Evolutionary conservation across 257 asterid genomes (phyloP).

Genomic region (Scutellaria minor): DNA sequence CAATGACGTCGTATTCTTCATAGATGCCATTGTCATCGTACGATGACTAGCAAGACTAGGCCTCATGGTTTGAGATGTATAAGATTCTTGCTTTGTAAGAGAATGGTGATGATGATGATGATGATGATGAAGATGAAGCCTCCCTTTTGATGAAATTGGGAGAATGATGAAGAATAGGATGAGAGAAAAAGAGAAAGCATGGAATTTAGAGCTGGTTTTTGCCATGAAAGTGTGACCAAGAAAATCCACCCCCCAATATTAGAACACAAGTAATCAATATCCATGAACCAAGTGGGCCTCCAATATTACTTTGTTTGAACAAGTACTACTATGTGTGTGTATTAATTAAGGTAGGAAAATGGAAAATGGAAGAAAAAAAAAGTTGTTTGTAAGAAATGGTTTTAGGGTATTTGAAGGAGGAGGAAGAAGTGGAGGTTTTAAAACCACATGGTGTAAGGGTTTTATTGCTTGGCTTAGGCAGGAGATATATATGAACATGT

Average conservation of each 20-base stretch:
- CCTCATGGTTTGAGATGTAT: constrained; percentile 31
- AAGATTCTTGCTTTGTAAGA: constrained; percentile 30
- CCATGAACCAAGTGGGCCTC: constrained; percentile 80
- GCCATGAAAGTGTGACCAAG: constrained; percentile 67
- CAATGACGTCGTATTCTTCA: neutral
- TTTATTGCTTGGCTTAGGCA: constrained; percentile 35
- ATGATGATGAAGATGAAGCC: constrained; percentile 33
- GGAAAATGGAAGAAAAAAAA: too few species aligned
- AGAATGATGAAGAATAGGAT: constrained; percentile 40
- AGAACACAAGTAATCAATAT: constrained; percentile 63
- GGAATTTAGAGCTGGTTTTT: constrained; percentile 38
- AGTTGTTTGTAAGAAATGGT: neutral
- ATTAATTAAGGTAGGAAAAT: constrained; percentile 18
- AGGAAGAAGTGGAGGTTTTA: constrained; percentile 37
- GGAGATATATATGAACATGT: constrained; percentile 45
- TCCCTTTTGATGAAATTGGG: constrained; percentile 36
- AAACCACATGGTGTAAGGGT: constrained; percentile 43
- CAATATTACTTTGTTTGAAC: constrained; percentile 34
- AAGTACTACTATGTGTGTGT: constrained; percentile 5
- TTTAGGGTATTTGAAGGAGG: constrained; percentile 32
- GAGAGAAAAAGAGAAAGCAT: constrained; percentile 39
- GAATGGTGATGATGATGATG: constrained; percentile 32
- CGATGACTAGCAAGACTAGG: neutral
- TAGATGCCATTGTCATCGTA: neutral
- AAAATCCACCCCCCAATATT: constrained; percentile 66